Evolutionary conservation across 2,329 filamentous ascomycete species (phyloP).

Genomic region (Colletotrichum cereale): DNA sequence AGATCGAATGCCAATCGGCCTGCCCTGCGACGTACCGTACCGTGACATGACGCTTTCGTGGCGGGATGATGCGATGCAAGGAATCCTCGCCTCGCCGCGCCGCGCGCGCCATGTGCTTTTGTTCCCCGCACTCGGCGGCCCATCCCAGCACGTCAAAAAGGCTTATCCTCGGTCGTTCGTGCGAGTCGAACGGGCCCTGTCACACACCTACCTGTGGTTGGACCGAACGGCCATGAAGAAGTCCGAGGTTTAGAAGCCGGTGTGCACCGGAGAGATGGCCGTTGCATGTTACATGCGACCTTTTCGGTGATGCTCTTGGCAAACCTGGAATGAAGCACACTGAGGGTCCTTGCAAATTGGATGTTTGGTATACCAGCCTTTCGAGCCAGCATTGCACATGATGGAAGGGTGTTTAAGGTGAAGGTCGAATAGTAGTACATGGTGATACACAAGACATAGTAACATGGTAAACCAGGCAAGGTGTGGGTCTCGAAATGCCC

Average conservation of each 20-base stretch:
- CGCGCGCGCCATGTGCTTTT: background rate
- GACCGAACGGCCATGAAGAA: background rate
- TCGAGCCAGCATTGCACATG: background rate
- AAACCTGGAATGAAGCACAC: background rate
- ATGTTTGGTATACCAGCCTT: background rate
- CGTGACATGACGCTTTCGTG: background rate
- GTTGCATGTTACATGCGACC: background rate
- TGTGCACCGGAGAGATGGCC: background rate
- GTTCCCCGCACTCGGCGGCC: slow-evolving; percentile 9
- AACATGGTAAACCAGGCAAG: background rate
- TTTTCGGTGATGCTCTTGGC: background rate
- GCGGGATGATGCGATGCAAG: background rate
- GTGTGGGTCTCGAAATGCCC: background rate
- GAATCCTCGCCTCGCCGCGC: background rate
- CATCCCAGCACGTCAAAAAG: slow-evolving; percentile 74
- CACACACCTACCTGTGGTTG: background rate
- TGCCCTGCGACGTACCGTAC: background rate
- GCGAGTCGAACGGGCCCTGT: slow-evolving; percentile 77
- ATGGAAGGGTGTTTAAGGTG: background rate
- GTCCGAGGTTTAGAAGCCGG: background rate
- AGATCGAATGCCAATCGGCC: background rate
- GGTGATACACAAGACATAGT: no score
- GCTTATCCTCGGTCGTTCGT: slow-evolving; percentile 82
- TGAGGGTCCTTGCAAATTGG: background rate
- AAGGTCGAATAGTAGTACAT: background rate